A percentile compares a stretch with the other conserved stretches of the same genome.
These are phyloP conservation scores for Globisporangium polare DNA, from an alignment of 352 stramenopile species.

Conservation along the genomic window DNA sequence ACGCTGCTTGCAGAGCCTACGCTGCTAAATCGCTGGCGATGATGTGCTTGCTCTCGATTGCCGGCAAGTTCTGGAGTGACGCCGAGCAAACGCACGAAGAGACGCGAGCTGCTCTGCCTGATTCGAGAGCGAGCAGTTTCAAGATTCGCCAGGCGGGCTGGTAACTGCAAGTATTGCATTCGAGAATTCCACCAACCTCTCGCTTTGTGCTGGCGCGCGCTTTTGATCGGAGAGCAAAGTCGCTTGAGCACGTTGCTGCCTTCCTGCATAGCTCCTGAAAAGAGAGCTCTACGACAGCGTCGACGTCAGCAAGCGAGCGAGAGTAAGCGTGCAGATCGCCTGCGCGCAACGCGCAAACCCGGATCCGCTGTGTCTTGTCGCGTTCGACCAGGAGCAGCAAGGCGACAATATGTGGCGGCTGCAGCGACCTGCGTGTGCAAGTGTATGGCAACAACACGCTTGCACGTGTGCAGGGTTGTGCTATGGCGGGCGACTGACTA, in stretches of 20 bases:
- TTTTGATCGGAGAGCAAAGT: too few species aligned
- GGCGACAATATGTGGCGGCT: too few species aligned
- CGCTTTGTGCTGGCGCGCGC: constrained; percentile 21
- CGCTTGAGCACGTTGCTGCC: constrained; percentile 27
- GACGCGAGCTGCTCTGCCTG: neutral
- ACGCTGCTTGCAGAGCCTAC: too few species aligned
- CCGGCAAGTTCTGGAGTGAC: constrained; percentile 1
- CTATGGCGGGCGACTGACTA: neutral
- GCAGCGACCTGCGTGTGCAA: neutral
- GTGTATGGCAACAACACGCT: neutral
- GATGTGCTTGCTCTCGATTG: neutral
- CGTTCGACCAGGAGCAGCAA: neutral
- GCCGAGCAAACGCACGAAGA: neutral
- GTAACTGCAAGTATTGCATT: neutral
- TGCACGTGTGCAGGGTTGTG: neutral
- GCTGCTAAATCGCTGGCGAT: neutral
- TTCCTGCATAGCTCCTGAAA: constrained; percentile 24
- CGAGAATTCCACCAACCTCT: neutral
- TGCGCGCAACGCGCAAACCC: neutral
- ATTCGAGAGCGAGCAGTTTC: constrained; percentile 11
- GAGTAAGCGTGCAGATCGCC: neutral
- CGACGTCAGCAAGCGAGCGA: neutral
- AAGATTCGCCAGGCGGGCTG: neutral
- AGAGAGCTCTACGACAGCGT: constrained; percentile 19
- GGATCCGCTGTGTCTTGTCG: neutral